Evolutionary conservation across 148 eudicot species (phyloP).

Genomic region (Persicaria maculosa): DNA sequence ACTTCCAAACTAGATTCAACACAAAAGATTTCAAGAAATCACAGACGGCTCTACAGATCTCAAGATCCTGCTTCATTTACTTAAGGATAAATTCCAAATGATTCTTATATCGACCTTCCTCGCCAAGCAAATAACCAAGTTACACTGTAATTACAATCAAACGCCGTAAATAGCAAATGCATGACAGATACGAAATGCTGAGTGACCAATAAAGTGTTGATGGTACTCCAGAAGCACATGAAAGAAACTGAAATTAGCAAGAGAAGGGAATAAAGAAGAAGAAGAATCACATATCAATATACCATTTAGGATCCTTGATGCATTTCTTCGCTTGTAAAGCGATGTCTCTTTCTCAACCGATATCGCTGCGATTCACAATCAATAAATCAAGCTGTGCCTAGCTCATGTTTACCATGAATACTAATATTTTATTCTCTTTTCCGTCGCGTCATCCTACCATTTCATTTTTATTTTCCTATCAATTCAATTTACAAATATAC

Average conservation of each 20-base stretch:
- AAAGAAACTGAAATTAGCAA: slow-evolving; percentile 11
- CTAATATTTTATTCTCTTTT: no score
- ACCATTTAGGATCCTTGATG: slow-evolving; percentile 49
- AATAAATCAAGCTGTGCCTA: background rate
- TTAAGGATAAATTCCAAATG: background rate
- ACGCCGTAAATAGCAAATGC: background rate
- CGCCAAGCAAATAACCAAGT: background rate
- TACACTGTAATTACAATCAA: background rate
- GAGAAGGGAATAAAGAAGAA: background rate
- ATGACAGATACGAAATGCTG: background rate
- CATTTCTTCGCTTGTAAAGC: slow-evolving; percentile 56
- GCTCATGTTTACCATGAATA: no score
- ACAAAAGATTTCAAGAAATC: background rate
- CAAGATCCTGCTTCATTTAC: background rate
- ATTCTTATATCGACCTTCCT: background rate
- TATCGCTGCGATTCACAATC: background rate
- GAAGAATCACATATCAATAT: background rate
- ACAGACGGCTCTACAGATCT: background rate
- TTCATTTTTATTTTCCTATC: no score
- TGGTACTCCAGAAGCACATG: background rate
- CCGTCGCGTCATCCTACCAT: no score
- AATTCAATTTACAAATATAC: no score
- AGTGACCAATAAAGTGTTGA: background rate
- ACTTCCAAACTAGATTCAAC: background rate
- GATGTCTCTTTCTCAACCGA: slow-evolving; percentile 25